These are phyloP conservation scores for Pythium oligandrum DNA, from an alignment of 352 stramenopile genomes.

Conservation along the genomic window DNA sequence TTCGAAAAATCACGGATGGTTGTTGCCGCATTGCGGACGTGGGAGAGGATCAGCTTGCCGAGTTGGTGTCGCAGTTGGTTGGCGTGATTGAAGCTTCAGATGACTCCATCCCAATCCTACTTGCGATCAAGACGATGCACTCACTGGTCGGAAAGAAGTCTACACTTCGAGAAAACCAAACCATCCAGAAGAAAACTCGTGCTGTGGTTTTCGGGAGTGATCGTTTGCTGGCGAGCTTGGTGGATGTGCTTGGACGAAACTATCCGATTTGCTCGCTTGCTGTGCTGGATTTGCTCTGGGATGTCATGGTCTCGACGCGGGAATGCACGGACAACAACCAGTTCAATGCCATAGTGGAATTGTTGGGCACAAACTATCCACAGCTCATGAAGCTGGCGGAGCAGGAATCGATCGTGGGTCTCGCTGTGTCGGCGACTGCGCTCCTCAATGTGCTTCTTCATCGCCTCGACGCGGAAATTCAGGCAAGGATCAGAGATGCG, in stretches of 20 bases:
- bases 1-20: constrained; percentile 67
- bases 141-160: constrained; percentile 56
- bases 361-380: constrained; percentile 41
- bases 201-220: constrained; percentile 59
- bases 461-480: constrained; percentile 48
- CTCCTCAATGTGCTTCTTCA: constrained; percentile 73
- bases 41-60: constrained; percentile 24
- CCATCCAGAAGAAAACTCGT: constrained; percentile 51
- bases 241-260: constrained; percentile 37
- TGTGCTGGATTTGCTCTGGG: constrained; percentile 57
- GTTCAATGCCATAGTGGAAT: constrained; percentile 67
- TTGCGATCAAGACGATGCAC: constrained; percentile 56
- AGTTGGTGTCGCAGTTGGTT: constrained; percentile 8
- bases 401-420: constrained; percentile 44
- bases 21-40: constrained; percentile 62
- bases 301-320: constrained; percentile 54
- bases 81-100: constrained; percentile 33
- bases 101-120: constrained; percentile 48
- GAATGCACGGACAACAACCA: constrained; percentile 71
- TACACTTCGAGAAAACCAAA: constrained; percentile 26
- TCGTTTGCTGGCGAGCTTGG: constrained; percentile 50
- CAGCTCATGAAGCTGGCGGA: constrained; percentile 46
- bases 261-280: constrained; percentile 50
- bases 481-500: constrained; percentile 65
- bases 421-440: constrained; percentile 51